Evolutionary conservation across 805 yeast species (phyloP), one percentile per base, ranked within the genome.

Genomic region (Wickerhamomyces silvicola): DNA sequence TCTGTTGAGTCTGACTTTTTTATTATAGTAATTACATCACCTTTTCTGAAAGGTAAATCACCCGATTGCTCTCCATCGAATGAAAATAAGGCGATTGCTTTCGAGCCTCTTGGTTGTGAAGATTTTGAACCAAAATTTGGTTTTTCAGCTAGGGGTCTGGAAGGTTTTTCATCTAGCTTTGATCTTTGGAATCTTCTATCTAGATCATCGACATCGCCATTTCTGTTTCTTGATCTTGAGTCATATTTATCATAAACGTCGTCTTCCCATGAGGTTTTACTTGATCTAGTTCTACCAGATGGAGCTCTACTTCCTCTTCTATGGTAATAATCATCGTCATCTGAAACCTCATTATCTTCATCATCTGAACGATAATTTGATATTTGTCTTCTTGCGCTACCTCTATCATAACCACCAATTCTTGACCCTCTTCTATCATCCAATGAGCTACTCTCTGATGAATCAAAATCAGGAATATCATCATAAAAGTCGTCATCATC

Each of bases 1-100:
- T 92, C 95, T 30, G 78, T 75, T 10, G 95, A 81, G 7, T 82
- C 88, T 8, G 92, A 78, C 58, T 83, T 85, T 57, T 87, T 85
- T 35, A 84, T 63, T 43, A 92, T 82, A 26, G 85, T 80, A 45
- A 92, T 84, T 11, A 84, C 81, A 57, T 92, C 98, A 34, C 98
- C 98, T 65, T 92, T 92, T 45, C 75, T 79, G 68, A 92, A 92
- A 5, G 94, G 74, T 50, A 92, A 68, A 57, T 92, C 98, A 6
- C 97, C 97, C n/a, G 70, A 54, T 60, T 90, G 94, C 57, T 88
- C 95, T 18, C 97, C 97, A 31, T 78, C 81, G 57, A 92, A 90
- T 3, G 87, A 70, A 60, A 72, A 90, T 43, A 87, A 65, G 0
- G 98, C 98, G 38, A 86, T 80, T 1, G 96, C 98, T 56, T 86